Evolutionary conservation across 2,329 filamentous ascomycete genomes (phyloP), one percentile per base, ranked within the genome.

Genomic region (Scytalidium sp.): DNA sequence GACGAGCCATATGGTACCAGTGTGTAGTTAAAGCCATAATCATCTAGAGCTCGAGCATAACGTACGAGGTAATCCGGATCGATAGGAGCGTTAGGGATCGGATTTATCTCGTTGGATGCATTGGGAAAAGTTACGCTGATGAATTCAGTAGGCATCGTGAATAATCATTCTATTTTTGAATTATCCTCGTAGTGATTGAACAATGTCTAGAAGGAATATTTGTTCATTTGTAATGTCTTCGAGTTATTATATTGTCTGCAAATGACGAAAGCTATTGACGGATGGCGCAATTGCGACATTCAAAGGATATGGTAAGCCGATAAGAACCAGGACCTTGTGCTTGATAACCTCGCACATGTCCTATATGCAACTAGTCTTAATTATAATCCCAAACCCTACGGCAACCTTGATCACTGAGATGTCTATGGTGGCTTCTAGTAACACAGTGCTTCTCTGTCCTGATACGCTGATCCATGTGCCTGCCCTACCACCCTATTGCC

Each of bases 11-110:
- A 84, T 0, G 80, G 80, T 15, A 83, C 71, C 2, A 84, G 72
- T 0, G 81, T 84, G 62, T 84, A 84, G 64, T 83, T 81, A 70
- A 76, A 84, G 42, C 65, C 76, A 61, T 83, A 78, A 58, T 84
- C 80, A 53, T 85, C 81, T 2, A 84, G 70, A 3, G 70, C 72
- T 19, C 76, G 72, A 13, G 79, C 76, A 57, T 84, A 84, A 23
- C 80, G 76, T 23, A 71, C 66, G 3, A 84, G 72, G 56, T 71
- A 83, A 6, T 78, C 77, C 1, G 76, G 73, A 54, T 84, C 79
- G 11, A 83, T 71, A 1, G 62, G 51, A n/a, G 77, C 73, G 19
- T 70, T 70, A 1, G 76, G 75, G 49, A 80, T 74, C 75, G 80
- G 56, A 17, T 72, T 59, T 3, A 84, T 60, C 66, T 84, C 80